Conservation (phyloP, 2,329 filamentous ascomycete species). For the Phoma herbarum region DNA sequence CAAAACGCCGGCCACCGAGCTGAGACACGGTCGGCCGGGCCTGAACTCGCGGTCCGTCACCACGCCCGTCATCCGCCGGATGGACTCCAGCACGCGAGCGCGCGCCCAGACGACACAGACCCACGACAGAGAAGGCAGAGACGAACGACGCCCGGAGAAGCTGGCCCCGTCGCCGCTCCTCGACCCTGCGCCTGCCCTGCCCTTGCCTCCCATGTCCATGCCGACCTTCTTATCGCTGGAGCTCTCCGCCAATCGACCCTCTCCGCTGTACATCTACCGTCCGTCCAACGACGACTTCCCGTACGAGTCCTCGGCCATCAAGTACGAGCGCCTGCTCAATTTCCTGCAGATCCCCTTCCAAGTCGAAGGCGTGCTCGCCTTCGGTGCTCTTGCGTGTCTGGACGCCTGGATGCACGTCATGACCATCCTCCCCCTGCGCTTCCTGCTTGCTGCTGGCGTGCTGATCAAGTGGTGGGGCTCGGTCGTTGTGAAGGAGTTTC, state of each 20-base stretch:
- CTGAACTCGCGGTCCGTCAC: slow-evolving; percentile 47
- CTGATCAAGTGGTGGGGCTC: slow-evolving; percentile 80
- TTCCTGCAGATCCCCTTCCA: slow-evolving; percentile 83
- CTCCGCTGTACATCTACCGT: slow-evolving; percentile 70
- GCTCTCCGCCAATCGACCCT: slow-evolving; percentile 67
- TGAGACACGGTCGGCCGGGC: slow-evolving; percentile 41
- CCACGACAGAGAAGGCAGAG: slow-evolving; percentile 30
- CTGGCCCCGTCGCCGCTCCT: slow-evolving; percentile 54
- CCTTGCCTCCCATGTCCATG: slow-evolving; percentile 69
- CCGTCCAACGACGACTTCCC: slow-evolving; percentile 68
- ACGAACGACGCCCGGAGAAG: slow-evolving; percentile 24
- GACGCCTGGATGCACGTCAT: slow-evolving; percentile 98
- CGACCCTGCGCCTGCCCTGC: slow-evolving; percentile 58
- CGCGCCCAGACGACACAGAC: slow-evolving; percentile 45
- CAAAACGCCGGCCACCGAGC: slow-evolving; percentile 38
- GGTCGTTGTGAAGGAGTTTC: slow-evolving; percentile 74
- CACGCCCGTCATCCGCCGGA: slow-evolving; percentile 48
- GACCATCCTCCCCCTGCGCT: slow-evolving; percentile 90
- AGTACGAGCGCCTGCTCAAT: slow-evolving; percentile 90
- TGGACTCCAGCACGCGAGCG: slow-evolving; percentile 43
- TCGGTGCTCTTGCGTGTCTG: slow-evolving; percentile 88
- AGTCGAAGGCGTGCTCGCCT: slow-evolving; percentile 84
- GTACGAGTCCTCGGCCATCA: slow-evolving; percentile 91
- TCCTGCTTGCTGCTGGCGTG: slow-evolving; percentile 80
- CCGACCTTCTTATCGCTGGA: slow-evolving; percentile 73